Base-by-base conservation (phyloP, 2,329 filamentous ascomycete genomes). In the Orbilia oligospora region DNA sequence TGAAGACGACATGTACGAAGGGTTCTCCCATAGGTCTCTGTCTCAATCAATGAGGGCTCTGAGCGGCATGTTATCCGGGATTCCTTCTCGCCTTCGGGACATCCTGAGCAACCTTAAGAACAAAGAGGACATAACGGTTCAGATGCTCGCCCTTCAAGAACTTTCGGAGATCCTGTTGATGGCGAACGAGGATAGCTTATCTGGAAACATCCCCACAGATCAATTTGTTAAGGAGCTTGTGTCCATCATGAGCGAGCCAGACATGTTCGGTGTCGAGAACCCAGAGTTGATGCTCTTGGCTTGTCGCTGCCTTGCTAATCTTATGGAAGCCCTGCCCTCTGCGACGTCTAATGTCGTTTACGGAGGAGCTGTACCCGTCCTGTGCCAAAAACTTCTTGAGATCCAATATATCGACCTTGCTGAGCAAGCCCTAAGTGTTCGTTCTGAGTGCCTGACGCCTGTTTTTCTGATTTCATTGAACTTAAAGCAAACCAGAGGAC, bases 361-460 rank as follows among this genome's bases (percentile, higher is more conserved):
- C 83, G 95, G 94, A n/a, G 93, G 94, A 63, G 96, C 96, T 38
- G 96, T 99, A 4, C 94, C 96, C 1, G 91, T 99, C 12, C 87
- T 99, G 27, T 98, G 96, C 85, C 93, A 95, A 83, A 99, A 98
- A 85, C 87, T 99, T 33, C 87, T 98, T 78, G 94, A 98, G 85
- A 98, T 98, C 55, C 92, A 95, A 79, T 99, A 95, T 84, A 99
- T 99, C 83, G 96, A 99, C 84, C 87, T 99, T 68, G 97, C 97
- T 44, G 96, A 99, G 85, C 97, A 99, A 86, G 94, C 96, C 73
- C 86, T 99, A 63, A 99, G 94, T 86, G 88, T 89, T 84, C 83
- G 87, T 86, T 68, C 71, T 71, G 38, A 41, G 24, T 36, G 14
- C 61, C 41, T 69, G 69, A 51, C 53, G 55, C 61, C 6, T 46